A percentile compares a stretch with the other conserved stretches of the same genome.
Conservation (phyloP, 371 early-diverging fungal genomes). For the Syncephalastrum monosporum region DNA sequence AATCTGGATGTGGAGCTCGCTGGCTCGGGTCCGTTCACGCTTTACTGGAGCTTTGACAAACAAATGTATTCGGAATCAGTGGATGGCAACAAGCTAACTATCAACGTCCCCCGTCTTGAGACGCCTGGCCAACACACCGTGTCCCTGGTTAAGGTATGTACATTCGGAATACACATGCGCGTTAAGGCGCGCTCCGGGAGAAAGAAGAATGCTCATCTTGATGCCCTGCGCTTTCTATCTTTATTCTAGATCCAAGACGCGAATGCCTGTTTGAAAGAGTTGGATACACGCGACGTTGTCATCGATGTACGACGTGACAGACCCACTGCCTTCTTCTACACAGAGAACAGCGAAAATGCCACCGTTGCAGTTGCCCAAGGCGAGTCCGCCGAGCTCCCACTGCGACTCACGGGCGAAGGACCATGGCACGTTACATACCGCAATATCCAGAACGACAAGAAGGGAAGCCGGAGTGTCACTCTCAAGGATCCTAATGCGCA, state of each 20-base stretch:
- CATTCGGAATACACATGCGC: neutral
- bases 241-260: slow-evolving; percentile 34
- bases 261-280: slow-evolving; percentile 43
- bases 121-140: slow-evolving; percentile 40
- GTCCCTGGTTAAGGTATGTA: slow-evolving; percentile 36
- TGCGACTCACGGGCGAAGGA: slow-evolving; percentile 47
- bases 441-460: slow-evolving; percentile 28
- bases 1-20: slow-evolving; percentile 37
- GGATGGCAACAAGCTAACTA: slow-evolving; percentile 26
- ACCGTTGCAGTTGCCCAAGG: slow-evolving; percentile 34
- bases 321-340: slow-evolving; percentile 47
- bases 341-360: slow-evolving; percentile 15
- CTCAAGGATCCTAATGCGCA: slow-evolving; percentile 46
- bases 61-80: slow-evolving; percentile 29
- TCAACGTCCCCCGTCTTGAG: slow-evolving; percentile 37
- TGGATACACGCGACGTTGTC: slow-evolving; percentile 43
- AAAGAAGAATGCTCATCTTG: neutral
- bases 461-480: slow-evolving; percentile 9
- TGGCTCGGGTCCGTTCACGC: slow-evolving; percentile 37
- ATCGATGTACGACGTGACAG: slow-evolving; percentile 51
- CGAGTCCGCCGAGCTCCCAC: slow-evolving; percentile 25
- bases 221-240: neutral
- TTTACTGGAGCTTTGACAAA: slow-evolving; percentile 36
- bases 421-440: slow-evolving; percentile 47
- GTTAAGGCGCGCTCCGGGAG: too few relatives aligned